phyloP scores from a whole-genome alignment of 441 rosid genomes.

The Hura crepitans region DNA sequence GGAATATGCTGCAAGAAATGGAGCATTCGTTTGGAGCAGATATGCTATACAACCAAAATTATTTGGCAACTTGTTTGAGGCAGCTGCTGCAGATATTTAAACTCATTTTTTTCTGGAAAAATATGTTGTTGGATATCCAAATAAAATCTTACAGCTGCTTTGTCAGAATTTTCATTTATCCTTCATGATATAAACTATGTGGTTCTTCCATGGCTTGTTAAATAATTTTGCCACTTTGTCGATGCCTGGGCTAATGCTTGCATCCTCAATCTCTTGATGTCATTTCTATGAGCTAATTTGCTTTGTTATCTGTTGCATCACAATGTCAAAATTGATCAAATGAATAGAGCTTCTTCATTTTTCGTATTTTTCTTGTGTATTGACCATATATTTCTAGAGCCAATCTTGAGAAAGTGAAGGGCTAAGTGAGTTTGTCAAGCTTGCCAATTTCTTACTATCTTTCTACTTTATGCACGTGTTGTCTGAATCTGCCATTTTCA shows the following conservation, averaged over 20 bases:
- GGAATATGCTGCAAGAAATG: background rate
- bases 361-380: no score
- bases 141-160: background rate
- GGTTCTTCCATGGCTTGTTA: no score
- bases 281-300: no score
- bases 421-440: no score
- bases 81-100: background rate
- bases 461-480: background rate
- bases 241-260: background rate
- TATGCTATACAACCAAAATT: slow-evolving; percentile 3
- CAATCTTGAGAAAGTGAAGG: background rate
- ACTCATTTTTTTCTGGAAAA: background rate
- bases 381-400: background rate
- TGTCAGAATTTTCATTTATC: background rate
- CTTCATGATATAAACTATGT: no score
- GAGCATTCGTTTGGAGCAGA: background rate
- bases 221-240: no score
- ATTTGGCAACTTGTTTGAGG: slow-evolving; percentile 1
- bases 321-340: no score
- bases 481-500: background rate
- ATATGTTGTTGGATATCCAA: background rate
- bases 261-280: background rate
- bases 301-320: no score
- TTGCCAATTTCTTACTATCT: background rate
- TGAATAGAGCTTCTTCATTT: no score